Base-by-base conservation (phyloP, 208 protist genomes). In the Naegleria gruberi region DNA sequence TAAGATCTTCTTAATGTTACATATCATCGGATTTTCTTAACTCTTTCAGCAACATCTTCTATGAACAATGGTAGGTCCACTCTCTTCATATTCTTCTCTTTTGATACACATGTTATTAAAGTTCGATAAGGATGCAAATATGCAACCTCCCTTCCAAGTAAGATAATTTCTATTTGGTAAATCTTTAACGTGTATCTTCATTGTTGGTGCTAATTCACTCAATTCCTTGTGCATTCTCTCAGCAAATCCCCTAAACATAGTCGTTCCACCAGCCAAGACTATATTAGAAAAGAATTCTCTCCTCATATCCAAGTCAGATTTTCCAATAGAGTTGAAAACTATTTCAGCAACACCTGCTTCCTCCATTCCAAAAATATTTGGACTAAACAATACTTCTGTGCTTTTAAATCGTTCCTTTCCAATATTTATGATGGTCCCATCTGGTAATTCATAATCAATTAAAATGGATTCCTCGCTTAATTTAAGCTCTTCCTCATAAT, bases 131-230 rank as follows among this genome's bases (percentile, higher is more conserved):
- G 94, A 95, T 4, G 91, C 90, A 7, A 98, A 77, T 41, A 97
- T 96, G 15, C 91, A 94, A 88, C 98, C 99, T 85, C 99, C 98
- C 86, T 99, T 98, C 97, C 98, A 99, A 42, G 98, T 97, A 90
- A 94, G 97, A 95, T 98, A 98, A 91, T 98, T 97, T 73, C 98
- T 92, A 90, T 99, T 98, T 46, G 97, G 97, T 82, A 97, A 97
- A 42, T 97, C 97, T 47, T 98, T 95, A 55, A 99, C 96, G 93
- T 98, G 98, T 84, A 98, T 97, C 93, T 98, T 98, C 91, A 98
- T 98, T n/a, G 96, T 97, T 19, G 15, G 8, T 26, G 34, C n/a
- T 19, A 7, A 83, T 34, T 89, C 4, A 37, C 89, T 45, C n/a
- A 74, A 74, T 65, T 98, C 97, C 15, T 93, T 93, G 89, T 97